These are phyloP conservation scores for Colletotrichum horii DNA, from an alignment of 2,329 filamentous ascomycete genomes.

Conservation along the genomic window DNA sequence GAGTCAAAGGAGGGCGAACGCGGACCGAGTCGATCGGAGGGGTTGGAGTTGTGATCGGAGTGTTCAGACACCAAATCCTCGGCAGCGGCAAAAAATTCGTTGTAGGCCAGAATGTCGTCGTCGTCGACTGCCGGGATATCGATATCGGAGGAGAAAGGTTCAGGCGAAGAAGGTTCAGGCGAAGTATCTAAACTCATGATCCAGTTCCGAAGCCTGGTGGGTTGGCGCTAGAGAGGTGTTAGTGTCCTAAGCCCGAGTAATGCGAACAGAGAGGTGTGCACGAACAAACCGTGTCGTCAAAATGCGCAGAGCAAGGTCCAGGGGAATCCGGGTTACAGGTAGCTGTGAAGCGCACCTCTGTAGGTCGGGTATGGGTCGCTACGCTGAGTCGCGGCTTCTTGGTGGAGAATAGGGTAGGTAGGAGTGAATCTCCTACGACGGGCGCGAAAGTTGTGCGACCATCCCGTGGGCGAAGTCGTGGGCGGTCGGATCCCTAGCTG, in stretches of 20 bases:
- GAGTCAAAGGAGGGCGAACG: conserved; percentile 5
- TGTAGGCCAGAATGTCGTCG: neutral
- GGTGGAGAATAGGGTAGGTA: neutral
- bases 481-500: neutral
- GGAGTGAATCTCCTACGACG: conserved; percentile 14
- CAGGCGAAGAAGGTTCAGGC: conserved; percentile 7
- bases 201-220: neutral
- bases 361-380: neutral
- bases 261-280: neutral
- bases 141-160: neutral
- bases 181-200: conserved; percentile 17
- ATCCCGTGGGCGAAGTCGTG: neutral
- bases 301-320: neutral
- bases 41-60: neutral
- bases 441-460: neutral
- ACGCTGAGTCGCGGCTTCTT: neutral
- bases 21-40: neutral
- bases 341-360: neutral
- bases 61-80: neutral
- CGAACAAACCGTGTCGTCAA: conserved; percentile 11
- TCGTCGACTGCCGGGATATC: neutral
- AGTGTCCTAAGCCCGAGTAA: neutral
- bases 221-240: conserved; percentile 8
- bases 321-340: neutral
- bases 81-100: neutral